Evolutionary conservation across 208 protist genomes (phyloP), one percentile per base, ranked within the genome.

Genomic region (Trypanosoma vivax): DNA sequence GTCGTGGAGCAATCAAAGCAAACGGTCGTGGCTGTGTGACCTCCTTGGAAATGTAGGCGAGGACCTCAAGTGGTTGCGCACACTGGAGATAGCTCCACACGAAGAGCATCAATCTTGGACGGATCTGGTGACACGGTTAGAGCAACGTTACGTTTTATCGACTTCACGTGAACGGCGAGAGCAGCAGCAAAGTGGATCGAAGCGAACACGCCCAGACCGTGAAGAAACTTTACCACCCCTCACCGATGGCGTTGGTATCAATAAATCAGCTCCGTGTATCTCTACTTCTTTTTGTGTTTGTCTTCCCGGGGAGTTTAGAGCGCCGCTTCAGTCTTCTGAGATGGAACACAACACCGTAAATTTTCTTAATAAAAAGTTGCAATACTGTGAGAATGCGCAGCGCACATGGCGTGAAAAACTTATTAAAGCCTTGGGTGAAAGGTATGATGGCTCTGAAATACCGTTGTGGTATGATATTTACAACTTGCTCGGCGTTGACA

Each of bases 401-500:
- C 38, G 24, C 24, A 48, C 58, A 38, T 92, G 84, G 84, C 39
- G 60, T 13, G 50, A 62, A n/a, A 28, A 60, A 10, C 42, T 78
- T 13, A 9, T 40, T 5, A 41, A 52, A 6, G 58, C 46, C n/a
- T 40, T 76, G 3, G 23, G 58, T 3, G 63, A 48, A 0, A 31
- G 1, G n/a, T 42, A 1, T 42, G 45, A 41, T 1, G 65, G 34
- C 1, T 42, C 79, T 9, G 43, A 54, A 0, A 65, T 92, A 34
- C 84, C 84, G 11, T 34, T 86, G 19, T 90, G 82, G 82, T 90
- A 90, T 42, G 78, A 90, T 50, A 71, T 72, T 13, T 85, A 82
- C 30, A 68, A 85, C 38, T 60, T 90, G 42, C 70, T 90, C 35
- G 69, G 71, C 25, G 53, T 82, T 16, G 60, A 68, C n/a, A n/a